phyloP scores from a whole-genome alignment of 768 basidiomycete species.

The Leccinum obscurum region DNA sequence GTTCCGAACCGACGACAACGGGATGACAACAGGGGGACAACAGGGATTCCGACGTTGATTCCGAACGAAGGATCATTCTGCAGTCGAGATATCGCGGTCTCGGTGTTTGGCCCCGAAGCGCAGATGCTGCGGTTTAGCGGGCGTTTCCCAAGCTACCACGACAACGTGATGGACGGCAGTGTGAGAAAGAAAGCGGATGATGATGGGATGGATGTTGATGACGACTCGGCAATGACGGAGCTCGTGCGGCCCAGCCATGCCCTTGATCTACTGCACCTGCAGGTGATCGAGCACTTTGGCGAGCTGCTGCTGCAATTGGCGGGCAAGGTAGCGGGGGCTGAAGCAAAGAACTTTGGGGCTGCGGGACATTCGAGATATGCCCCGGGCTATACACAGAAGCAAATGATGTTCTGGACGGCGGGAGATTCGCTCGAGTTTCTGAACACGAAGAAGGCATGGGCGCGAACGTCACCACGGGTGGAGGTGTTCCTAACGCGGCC shows the following conservation, averaged over 20 bases:
- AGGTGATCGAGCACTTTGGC: conserved; percentile 69
- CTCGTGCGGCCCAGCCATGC: conserved; percentile 51
- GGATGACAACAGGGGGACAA: conserved; percentile 15
- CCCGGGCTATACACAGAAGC: conserved; percentile 46
- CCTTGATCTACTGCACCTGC: conserved; percentile 64
- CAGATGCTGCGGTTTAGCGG: conserved; percentile 41
- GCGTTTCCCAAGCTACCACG: conserved; percentile 37
- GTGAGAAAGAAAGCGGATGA: conserved; percentile 33
- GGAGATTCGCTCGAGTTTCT: conserved; percentile 61
- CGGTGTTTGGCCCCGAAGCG: conserved; percentile 43
- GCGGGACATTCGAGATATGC: conserved; percentile 54
- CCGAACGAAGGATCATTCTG: conserved; percentile 38
- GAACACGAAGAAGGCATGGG: conserved; percentile 36
- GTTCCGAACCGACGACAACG: background rate
- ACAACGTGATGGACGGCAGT: conserved; percentile 28
- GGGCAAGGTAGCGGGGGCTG: conserved; percentile 38
- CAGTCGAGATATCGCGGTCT: conserved; percentile 53
- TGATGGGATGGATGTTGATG: conserved; percentile 64
- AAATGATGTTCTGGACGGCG: conserved; percentile 51
- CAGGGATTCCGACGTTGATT: conserved; percentile 27
- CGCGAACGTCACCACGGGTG: conserved; percentile 44
- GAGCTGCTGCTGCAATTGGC: conserved; percentile 60
- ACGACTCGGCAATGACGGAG: conserved; percentile 40
- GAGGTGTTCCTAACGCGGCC: conserved; percentile 54
- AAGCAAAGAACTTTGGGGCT: conserved; percentile 34